These are phyloP conservation scores for Diplodia mutila DNA, from an alignment of 2,329 filamentous ascomycete species.

Conservation along the genomic window DNA sequence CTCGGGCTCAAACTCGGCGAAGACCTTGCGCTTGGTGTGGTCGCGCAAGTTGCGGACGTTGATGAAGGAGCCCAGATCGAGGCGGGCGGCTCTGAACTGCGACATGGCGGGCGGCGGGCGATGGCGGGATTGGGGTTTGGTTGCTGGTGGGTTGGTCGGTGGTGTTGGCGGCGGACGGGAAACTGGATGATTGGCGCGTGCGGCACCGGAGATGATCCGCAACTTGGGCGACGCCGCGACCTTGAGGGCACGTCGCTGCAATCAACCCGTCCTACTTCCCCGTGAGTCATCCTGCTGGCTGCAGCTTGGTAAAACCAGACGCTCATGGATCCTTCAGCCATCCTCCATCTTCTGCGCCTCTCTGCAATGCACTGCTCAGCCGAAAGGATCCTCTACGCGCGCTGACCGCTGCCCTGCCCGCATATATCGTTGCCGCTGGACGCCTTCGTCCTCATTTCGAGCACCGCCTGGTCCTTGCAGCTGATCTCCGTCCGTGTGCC, in stretches of 20 bases:
- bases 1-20: conserved; percentile 82
- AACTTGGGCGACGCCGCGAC: neutral
- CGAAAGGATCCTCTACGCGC: neutral
- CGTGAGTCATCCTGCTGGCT: conserved; percentile 13
- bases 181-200: conserved; percentile 4
- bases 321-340: neutral
- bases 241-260: neutral
- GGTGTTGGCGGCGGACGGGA: neutral
- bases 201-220: conserved; percentile 5
- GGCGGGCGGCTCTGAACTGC: conserved; percentile 86
- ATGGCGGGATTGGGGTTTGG: neutral
- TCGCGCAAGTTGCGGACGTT: conserved; percentile 89
- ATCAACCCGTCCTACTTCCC: neutral
- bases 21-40: conserved; percentile 95
- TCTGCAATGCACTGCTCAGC: neutral
- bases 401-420: neutral
- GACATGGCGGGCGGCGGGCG: conserved; percentile 47
- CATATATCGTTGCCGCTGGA: conserved; percentile 5
- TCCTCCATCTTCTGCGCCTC: neutral
- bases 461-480: neutral
- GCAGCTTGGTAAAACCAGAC: neutral
- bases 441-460: neutral
- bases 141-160: neutral
- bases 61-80: conserved; percentile 85
- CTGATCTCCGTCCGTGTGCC: neutral